Conservation (phyloP, 352 stramenopile species). For the Phytophthora melonis region DNA sequence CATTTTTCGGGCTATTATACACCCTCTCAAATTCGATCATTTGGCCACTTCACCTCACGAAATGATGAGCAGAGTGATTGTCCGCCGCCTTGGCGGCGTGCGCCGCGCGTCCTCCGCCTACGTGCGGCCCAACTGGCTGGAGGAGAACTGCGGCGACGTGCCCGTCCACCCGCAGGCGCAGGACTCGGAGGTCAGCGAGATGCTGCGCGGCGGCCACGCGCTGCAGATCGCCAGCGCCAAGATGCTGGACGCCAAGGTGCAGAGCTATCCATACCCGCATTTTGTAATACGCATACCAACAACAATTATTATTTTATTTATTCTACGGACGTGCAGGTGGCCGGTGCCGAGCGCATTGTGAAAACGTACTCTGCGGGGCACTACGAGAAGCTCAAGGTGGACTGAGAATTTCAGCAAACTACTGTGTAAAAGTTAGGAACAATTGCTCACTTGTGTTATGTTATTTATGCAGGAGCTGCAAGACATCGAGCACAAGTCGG, state of each 20-base stretch:
- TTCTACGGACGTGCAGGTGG: constrained; percentile 35
- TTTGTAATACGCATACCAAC: not conserved
- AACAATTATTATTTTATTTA: not conserved
- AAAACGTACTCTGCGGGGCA: constrained; percentile 54
- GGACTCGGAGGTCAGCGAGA: constrained; percentile 66
- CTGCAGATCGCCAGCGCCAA: constrained; percentile 62
- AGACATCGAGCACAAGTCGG: constrained; percentile 50
- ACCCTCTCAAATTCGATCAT: not conserved
- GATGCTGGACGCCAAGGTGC: constrained; percentile 59
- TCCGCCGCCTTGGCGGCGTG: not conserved
- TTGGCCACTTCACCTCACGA: not conserved
- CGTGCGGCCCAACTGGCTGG: constrained; percentile 63
- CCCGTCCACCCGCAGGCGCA: constrained; percentile 46
- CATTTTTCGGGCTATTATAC: not conserved
- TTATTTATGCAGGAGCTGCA: constrained; percentile 54
- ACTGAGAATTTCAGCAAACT: not conserved
- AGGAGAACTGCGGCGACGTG: constrained; percentile 72
- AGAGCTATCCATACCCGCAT: not conserved
- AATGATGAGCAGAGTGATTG: constrained; percentile 20
- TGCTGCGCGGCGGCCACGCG: constrained; percentile 76
- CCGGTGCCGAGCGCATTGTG: constrained; percentile 22
- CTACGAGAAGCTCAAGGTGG: constrained; percentile 59
- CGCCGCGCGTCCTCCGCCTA: constrained; percentile 25
- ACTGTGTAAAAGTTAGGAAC: not conserved
- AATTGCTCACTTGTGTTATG: not conserved